Evolutionary conservation across 768 basidiomycete genomes (phyloP), one percentile per base, ranked within the genome.

Genomic region (Agrocybe praecox): DNA sequence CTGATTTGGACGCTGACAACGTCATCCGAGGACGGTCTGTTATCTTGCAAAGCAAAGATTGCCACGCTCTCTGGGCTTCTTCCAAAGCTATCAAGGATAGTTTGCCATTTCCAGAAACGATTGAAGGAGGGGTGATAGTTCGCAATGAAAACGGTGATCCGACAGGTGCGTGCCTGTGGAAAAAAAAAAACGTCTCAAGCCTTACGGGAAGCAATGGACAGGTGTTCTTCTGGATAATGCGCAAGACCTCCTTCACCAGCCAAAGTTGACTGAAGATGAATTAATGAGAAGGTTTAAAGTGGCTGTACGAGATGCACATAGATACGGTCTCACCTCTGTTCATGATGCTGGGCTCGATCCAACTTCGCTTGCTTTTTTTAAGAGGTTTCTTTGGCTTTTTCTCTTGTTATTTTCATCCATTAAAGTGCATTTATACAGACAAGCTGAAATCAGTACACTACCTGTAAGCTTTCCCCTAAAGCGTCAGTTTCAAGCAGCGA

Each of bases 61-160:
- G 87, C 6, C 95, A 96, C 71, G 93, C 92, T 0, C 75, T 92
- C 6, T 96, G 95, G 95, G 85, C 93, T 12, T 94, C 92, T 4
- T 75, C 77, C 4, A 79, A 72, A 45, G 82, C 87, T 2, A 73
- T 96, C 2, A 72, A 80, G 54, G 61, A 65, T 1, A 87, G 89
- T 63, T 71, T 77, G 9, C 83, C 86, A 15, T 78, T 93, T 21
- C 91, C 94, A 2, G 75, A 81, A 7, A 66, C 74, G 21, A 81
- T 96, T 1, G 89, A 92, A 45, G 96, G 95, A 6, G 95, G 95
- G 5, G 65, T 89, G 33, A 89, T 96, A 52, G 69, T 93, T 14
- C 84, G 90, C 9, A 87, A 94, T 69, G 70, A 69, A 2, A 53
- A 68, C 23, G 91, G 90, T 12, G 70, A 78, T 24, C 90, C 94